Evolutionary conservation across 2,329 filamentous ascomycete genomes (phyloP), one percentile per base, ranked within the genome.

Genomic region (Rhinocladiella similis): DNA sequence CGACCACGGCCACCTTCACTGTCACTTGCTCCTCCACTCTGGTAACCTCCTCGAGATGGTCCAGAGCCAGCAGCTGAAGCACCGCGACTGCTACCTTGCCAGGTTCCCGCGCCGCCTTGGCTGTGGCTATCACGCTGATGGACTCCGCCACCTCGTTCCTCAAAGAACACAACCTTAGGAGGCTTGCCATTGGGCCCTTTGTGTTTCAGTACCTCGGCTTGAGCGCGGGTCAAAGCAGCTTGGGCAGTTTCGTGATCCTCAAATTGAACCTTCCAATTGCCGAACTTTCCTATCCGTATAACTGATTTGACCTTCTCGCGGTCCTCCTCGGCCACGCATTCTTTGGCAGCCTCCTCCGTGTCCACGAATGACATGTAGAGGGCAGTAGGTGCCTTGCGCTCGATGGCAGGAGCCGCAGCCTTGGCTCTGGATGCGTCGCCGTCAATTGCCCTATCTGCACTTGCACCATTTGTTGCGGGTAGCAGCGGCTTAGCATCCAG

Each of bases 301-400:
- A 93, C 80, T 73, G 86, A 87, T 53, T 84, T 73, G 63, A 97
- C 90, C 77, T 95, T 97, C 29, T 83, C 70, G 69, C 85, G 87
- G 69, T 97, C 91, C 66, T 96, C 90, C 12, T 94, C 86, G 1
- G 84, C 80, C 69, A 99, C 93, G 20, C 96, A 80, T 33, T 90
- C 86, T 54, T 88, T 87, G 36, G 90, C 88, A 59, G 92, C 89
- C 29, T 96, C 90, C 63, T 93, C 90, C 52, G 83, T 88, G 66
- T 86, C 89, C 19, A 92, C 86, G 67, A 92, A 92, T 76, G 89
- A 90, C 59, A 99, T 86, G 73, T 97, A 99, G 18, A 99, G 83
- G 47, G 90, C 93, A 67, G 91, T 87, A 65, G 88, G 90, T 64
- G 83, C 84, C 67, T 76, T 82, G 35, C 57, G 59, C 70, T 89